Percentiles rank a stretch among this genome's conserved stretches.
Conservation (phyloP, 495 filamentous ascomycete species). For the Amphirosellinia nigrospora region DNA sequence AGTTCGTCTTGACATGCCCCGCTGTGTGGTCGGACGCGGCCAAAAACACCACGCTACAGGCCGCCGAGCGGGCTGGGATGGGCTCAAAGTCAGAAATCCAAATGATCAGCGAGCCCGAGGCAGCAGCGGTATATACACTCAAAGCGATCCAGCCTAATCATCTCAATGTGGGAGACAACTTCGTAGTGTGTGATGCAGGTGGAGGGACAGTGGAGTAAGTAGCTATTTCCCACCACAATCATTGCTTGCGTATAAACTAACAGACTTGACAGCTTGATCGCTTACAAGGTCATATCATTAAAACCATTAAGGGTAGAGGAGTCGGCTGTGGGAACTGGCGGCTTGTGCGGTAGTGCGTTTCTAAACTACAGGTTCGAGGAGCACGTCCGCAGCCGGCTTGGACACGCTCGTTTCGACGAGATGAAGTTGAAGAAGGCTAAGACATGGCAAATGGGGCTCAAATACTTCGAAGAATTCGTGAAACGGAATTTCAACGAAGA, state of each 20-base stretch:
- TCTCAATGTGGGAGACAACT: slow-evolving; percentile 68
- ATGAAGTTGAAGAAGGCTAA: slow-evolving; percentile 64
- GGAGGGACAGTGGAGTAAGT: slow-evolving; percentile 74
- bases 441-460: slow-evolving; percentile 76
- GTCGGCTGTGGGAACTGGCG: slow-evolving; percentile 68
- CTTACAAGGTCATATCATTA: slow-evolving; percentile 67
- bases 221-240: slow-evolving; percentile 31
- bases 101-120: slow-evolving; percentile 78
- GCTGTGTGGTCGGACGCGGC: slow-evolving; percentile 82
- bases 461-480: slow-evolving; percentile 70
- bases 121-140: slow-evolving; percentile 75
- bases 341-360: slow-evolving; percentile 71
- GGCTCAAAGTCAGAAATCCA: slow-evolving; percentile 63
- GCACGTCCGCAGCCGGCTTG: slow-evolving; percentile 65
- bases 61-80: slow-evolving; percentile 73
- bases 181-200: slow-evolving; percentile 77
- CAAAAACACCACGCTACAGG: slow-evolving; percentile 68
- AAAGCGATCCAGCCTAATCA: slow-evolving; percentile 70
- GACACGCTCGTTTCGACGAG: slow-evolving; percentile 62
- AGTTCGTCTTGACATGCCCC: slow-evolving; percentile 76
- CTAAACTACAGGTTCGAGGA: slow-evolving; percentile 74
- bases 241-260: slow-evolving; percentile 39
- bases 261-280: slow-evolving; percentile 61
- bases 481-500: slow-evolving; percentile 79
- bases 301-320: slow-evolving; percentile 67